Percentiles rank a stretch among this genome's conserved stretches.
phyloP scores from a whole-genome alignment of 371 early-diverging fungal genomes.

The Mucor irregularis region DNA sequence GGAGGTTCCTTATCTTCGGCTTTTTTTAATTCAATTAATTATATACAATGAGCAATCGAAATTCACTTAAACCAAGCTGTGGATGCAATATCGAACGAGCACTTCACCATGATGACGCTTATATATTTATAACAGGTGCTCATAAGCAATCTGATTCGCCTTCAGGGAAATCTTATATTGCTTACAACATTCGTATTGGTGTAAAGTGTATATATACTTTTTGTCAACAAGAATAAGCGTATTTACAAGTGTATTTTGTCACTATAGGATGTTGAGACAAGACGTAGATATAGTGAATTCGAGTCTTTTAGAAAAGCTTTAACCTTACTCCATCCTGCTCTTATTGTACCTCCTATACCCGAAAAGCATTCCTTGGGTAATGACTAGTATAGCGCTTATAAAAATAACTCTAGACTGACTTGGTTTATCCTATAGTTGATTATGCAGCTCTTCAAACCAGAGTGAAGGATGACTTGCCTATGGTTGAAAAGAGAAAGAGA shows the following conservation, averaged over 20 bases:
- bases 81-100: constrained; percentile 36
- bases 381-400: background rate
- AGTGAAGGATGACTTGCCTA: constrained; percentile 87
- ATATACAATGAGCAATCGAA: constrained; percentile 18
- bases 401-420: background rate
- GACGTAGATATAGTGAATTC: constrained; percentile 87
- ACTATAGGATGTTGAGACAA: constrained; percentile 6
- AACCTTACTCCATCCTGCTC: constrained; percentile 76
- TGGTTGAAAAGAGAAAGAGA: constrained; percentile 90
- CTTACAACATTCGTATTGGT: constrained; percentile 59
- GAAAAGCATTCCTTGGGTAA: constrained; percentile 35
- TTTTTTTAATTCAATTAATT: background rate
- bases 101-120: constrained; percentile 28
- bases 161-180: constrained; percentile 47
- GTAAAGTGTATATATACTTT: constrained; percentile 27
- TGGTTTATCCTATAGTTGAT: constrained; percentile 59
- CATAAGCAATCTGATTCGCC: constrained; percentile 44
- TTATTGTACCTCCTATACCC: constrained; percentile 95
- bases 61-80: constrained; percentile 22
- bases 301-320: constrained; percentile 85
- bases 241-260: background rate
- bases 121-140: constrained; percentile 41
- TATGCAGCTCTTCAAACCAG: constrained; percentile 84
- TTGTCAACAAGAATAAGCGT: too few species aligned
- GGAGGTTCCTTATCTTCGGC: too few species aligned